Conservation (phyloP, 78 protist species). For the Guillardia theta region DNA sequence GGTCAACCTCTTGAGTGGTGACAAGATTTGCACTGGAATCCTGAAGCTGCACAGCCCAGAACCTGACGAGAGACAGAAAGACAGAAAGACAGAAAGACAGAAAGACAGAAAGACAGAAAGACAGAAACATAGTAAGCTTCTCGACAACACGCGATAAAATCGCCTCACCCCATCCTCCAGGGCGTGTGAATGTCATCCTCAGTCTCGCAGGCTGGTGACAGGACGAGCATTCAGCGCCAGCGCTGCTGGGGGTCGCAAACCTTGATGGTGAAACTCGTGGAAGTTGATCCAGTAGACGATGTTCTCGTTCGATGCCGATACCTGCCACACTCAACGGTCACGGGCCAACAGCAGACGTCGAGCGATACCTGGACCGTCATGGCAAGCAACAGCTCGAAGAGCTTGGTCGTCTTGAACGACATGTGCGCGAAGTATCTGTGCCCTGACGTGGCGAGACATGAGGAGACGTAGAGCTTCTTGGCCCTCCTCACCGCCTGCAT, state of each 20-base stretch:
- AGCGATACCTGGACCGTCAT: background rate
- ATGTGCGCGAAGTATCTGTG: slow-evolving; percentile 9
- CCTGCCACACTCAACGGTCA: background rate
- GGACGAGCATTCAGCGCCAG: background rate
- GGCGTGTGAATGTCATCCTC: background rate
- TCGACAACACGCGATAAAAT: background rate
- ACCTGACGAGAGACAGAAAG: background rate
- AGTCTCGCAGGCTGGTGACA: background rate
- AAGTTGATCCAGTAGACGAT: slow-evolving; percentile 26
- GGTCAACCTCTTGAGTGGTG: background rate
- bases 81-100: background rate
- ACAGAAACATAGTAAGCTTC: background rate
- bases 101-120: background rate
- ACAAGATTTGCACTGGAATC: background rate
- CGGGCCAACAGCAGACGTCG: background rate
- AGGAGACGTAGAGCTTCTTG: background rate
- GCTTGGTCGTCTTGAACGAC: background rate
- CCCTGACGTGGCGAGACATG: background rate
- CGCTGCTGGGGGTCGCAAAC: background rate
- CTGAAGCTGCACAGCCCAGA: background rate
- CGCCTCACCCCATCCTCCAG: background rate
- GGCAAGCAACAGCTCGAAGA: background rate
- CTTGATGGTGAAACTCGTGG: slow-evolving; percentile 15
- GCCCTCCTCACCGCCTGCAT: background rate
- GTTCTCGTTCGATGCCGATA: slow-evolving; percentile 2